Evolutionary conservation across 2,329 filamentous ascomycete genomes (phyloP).

Genomic region (Colletotrichum tropicale): DNA sequence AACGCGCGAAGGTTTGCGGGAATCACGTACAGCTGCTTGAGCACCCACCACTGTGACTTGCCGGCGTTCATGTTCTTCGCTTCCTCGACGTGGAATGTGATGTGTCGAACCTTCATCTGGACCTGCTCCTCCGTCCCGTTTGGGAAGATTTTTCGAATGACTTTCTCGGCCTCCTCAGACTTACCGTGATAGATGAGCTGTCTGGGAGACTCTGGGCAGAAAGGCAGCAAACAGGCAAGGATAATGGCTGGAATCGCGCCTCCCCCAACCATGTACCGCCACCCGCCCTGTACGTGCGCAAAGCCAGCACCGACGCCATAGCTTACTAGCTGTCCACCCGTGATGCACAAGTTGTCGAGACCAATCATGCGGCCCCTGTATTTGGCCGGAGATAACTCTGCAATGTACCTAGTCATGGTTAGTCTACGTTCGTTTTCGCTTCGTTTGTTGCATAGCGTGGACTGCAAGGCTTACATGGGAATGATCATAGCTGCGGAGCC

Average conservation of each 20-base stretch:
- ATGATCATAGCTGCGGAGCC: conserved; percentile 52
- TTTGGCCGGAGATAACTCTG: conserved; percentile 53
- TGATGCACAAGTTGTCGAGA: conserved; percentile 51
- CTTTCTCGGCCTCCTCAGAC: conserved; percentile 39
- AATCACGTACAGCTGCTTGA: conserved; percentile 49
- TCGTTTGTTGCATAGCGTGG: background rate
- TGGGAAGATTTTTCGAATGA: conserved; percentile 44
- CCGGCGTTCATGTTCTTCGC: conserved; percentile 40
- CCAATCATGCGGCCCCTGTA: conserved; percentile 53
- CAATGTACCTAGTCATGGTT: conserved; percentile 43
- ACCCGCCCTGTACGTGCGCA: conserved; percentile 44
- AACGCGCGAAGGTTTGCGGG: conserved; percentile 49
- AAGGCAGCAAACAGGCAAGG: conserved; percentile 44
- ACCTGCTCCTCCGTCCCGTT: conserved; percentile 46
- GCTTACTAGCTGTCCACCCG: conserved; percentile 42
- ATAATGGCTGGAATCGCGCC: conserved; percentile 52
- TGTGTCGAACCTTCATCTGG: conserved; percentile 45
- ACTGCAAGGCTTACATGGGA: conserved; percentile 22
- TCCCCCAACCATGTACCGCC: conserved; percentile 53
- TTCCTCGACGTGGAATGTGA: conserved; percentile 42
- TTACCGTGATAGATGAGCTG: conserved; percentile 49
- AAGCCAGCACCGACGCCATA: conserved; percentile 46
- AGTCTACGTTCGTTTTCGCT: background rate
- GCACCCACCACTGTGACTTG: conserved; percentile 43
- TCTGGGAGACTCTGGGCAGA: conserved; percentile 53